These are phyloP conservation scores for Discostella pseudostelligera DNA, from an alignment of 108 stramenopile species.

Conservation along the genomic window DNA sequence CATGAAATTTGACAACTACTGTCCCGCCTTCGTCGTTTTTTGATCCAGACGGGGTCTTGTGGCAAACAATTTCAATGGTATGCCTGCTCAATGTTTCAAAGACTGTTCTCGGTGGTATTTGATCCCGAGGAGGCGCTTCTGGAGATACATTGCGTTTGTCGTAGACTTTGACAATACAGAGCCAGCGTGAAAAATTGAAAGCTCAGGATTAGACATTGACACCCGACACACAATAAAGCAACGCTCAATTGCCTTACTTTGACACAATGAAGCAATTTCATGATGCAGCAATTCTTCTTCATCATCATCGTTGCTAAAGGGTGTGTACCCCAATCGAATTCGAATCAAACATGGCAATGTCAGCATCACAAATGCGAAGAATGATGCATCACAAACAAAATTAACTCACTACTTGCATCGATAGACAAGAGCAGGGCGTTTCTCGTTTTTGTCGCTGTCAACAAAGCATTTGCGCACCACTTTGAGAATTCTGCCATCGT, in stretches of 20 bases:
- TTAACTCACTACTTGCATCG: conserved; percentile 24
- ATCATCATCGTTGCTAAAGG: conserved; percentile 33
- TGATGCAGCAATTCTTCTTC: conserved; percentile 45
- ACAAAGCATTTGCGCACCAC: conserved; percentile 24
- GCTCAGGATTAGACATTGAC: conserved; percentile 1
- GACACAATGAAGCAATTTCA: conserved; percentile 37
- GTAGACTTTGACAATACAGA: conserved; percentile 8
- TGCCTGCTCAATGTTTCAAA: conserved; percentile 34
- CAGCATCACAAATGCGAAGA: neutral
- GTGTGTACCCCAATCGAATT: no score
- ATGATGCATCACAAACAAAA: neutral
- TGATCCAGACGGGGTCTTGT: conserved; percentile 8
- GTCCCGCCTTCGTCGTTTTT: conserved; percentile 22
- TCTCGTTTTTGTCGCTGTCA: conserved; percentile 14
- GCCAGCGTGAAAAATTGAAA: neutral
- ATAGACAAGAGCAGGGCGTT: conserved; percentile 43
- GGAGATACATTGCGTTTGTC: conserved; percentile 26
- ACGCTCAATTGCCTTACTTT: conserved; percentile 7
- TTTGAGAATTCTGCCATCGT: conserved; percentile 46
- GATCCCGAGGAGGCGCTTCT: conserved; percentile 7
- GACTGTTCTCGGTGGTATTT: conserved; percentile 33
- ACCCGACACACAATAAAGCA: neutral
- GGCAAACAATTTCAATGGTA: conserved; percentile 26
- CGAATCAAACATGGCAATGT: no score
- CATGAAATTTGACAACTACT: conserved; percentile 6